Evolutionary conservation across 805 yeast species (phyloP).

Genomic region (Saccharomycopsis amapae): DNA sequence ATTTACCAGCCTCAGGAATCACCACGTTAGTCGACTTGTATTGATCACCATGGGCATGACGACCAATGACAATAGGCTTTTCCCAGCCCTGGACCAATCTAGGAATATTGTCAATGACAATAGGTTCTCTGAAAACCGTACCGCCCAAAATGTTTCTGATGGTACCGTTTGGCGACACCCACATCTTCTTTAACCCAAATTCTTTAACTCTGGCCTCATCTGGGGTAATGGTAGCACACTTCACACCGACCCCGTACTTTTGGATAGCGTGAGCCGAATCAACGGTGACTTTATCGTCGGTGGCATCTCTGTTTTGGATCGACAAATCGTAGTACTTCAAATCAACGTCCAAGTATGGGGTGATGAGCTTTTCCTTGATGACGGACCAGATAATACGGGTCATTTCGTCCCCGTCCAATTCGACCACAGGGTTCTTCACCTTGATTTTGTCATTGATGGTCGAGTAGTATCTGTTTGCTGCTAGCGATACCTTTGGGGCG

Average conservation of each 20-base stretch:
- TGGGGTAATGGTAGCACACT: slow-evolving; percentile 98
- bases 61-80: slow-evolving; percentile 91
- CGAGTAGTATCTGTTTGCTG: neutral
- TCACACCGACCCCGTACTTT: slow-evolving; percentile 87
- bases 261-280: slow-evolving; percentile 88
- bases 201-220: slow-evolving; percentile 94
- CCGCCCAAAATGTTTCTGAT: slow-evolving; percentile 94
- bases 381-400: slow-evolving; percentile 88
- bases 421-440: slow-evolving; percentile 86
- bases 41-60: slow-evolving; percentile 97
- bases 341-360: slow-evolving; percentile 81
- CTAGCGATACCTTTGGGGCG: neutral
- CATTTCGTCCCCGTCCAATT: slow-evolving; percentile 97
- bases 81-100: slow-evolving; percentile 89
- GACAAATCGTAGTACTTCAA: slow-evolving; percentile 89
- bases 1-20: slow-evolving; percentile 70
- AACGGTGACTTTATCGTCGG: slow-evolving; percentile 79
- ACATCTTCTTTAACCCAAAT: slow-evolving; percentile 87
- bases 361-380: slow-evolving; percentile 78
- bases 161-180: slow-evolving; percentile 97
- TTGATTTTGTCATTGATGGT: slow-evolving; percentile 46
- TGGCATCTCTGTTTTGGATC: slow-evolving; percentile 76
- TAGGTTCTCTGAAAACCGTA: slow-evolving; percentile 95
- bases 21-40: slow-evolving; percentile 87
- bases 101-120: slow-evolving; percentile 83